These are phyloP conservation scores for Pezicula neosporulosa DNA, from an alignment of 2,329 filamentous ascomycete species.

Conservation along the genomic window DNA sequence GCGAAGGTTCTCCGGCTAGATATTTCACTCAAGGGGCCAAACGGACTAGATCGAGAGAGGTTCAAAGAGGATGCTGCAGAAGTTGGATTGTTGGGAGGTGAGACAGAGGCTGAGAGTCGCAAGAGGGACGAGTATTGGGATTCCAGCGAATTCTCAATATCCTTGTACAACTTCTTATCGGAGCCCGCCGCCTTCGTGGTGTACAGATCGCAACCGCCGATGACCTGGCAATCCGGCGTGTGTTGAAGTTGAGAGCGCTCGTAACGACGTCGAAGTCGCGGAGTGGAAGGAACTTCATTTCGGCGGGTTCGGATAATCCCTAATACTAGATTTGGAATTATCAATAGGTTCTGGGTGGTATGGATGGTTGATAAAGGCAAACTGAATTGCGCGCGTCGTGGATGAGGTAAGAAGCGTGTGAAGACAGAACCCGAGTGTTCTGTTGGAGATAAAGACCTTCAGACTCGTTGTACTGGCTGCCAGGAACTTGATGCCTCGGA, in stretches of 20 bases:
- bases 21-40: constrained; percentile 84
- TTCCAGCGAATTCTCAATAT: constrained; percentile 87
- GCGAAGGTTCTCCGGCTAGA: constrained; percentile 90
- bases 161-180: constrained; percentile 96
- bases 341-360: constrained; percentile 17
- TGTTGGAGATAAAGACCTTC: constrained; percentile 26
- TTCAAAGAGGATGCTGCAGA: constrained; percentile 64
- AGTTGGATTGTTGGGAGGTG: constrained; percentile 73
- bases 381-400: constrained; percentile 16
- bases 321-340: constrained; percentile 20
- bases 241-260: constrained; percentile 92
- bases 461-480: constrained; percentile 29
- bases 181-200: constrained; percentile 93
- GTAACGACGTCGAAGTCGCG: constrained; percentile 90
- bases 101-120: constrained; percentile 81
- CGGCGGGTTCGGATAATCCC: constrained; percentile 14
- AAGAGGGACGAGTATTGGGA: constrained; percentile 87
- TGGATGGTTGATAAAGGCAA: constrained; percentile 5
- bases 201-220: constrained; percentile 93
- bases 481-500: constrained; percentile 27
- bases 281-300: constrained; percentile 79
- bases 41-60: constrained; percentile 83
- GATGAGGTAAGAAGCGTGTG: constrained; percentile 25
- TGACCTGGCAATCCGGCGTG: constrained; percentile 90
- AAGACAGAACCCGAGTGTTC: constrained; percentile 26